Conservation (phyloP, 2,329 filamentous ascomycete species). For the Colletotrichum tropicale region DNA sequence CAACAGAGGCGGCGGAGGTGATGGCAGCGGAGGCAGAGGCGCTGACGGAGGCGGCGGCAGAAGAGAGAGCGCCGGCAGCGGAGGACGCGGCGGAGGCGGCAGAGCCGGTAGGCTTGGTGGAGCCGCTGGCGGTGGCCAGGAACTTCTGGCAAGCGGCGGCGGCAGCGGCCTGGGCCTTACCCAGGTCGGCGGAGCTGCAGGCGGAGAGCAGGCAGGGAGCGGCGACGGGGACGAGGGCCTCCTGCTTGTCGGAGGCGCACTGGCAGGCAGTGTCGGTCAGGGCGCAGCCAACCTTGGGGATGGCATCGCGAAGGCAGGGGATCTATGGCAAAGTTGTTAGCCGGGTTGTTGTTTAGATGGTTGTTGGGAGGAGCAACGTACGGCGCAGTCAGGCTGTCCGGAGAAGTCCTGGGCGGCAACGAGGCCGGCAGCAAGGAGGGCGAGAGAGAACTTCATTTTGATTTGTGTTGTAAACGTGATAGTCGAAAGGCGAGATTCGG, state of each 20-base stretch:
- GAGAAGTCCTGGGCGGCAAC: slow-evolving; percentile 42
- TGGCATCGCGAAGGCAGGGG: slow-evolving; percentile 37
- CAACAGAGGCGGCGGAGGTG: slow-evolving; percentile 27
- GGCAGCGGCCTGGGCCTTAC: slow-evolving; percentile 35
- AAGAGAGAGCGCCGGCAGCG: background rate
- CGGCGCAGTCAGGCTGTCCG: slow-evolving; percentile 42
- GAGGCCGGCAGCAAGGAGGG: slow-evolving; percentile 37
- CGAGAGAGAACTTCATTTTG: slow-evolving; percentile 46
- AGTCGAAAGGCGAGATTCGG: background rate
- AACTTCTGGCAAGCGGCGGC: slow-evolving; percentile 25
- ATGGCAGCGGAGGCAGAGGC: slow-evolving; percentile 31
- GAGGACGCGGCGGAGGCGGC: background rate
- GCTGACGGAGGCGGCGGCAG: background rate
- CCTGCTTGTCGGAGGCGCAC: slow-evolving; percentile 38
- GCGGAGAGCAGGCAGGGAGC: slow-evolving; percentile 34
- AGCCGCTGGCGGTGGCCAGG: slow-evolving; percentile 16
- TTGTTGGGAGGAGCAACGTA: slow-evolving; percentile 30
- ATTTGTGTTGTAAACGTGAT: background rate
- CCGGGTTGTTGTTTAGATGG: background rate
- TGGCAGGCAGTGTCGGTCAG: slow-evolving; percentile 41
- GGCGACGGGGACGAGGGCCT: slow-evolving; percentile 30
- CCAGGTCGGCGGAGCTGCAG: slow-evolving; percentile 36
- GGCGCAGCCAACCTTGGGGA: slow-evolving; percentile 39
- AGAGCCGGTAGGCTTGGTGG: background rate
- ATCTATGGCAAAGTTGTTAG: slow-evolving; percentile 17